Evolutionary conservation across 148 eudicot genomes (phyloP).

Genomic region (Persicaria maculosa): DNA sequence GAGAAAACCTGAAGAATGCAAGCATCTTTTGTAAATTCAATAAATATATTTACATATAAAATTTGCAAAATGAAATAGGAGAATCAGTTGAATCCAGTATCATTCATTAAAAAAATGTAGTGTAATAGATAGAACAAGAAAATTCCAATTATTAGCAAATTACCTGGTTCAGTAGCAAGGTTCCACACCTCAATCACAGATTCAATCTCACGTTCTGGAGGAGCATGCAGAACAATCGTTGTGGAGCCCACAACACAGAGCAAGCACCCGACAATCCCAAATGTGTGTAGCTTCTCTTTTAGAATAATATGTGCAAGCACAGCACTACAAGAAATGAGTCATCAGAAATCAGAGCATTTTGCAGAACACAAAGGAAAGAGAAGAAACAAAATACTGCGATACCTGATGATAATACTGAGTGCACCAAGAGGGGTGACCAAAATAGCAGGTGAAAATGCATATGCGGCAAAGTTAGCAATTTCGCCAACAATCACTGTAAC

Average conservation of each 20-base stretch:
- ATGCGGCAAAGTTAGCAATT: conserved; percentile 81
- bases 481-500: conserved; percentile 79
- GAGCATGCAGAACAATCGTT: conserved; percentile 81
- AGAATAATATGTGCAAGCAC: conserved; percentile 71
- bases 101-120: not conserved
- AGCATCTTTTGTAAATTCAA: not conserved
- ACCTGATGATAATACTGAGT: conserved; percentile 81
- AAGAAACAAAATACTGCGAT: conserved; percentile 6
- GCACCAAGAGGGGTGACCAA: conserved; percentile 91
- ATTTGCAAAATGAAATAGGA: not conserved
- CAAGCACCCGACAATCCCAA: conserved; percentile 74
- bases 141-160: not conserved
- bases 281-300: conserved; percentile 60
- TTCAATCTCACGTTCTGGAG: conserved; percentile 62
- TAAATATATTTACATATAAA: not conserved
- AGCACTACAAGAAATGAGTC: conserved; percentile 39
- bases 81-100: conserved; percentile 7
- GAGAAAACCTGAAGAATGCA: conserved; percentile 51
- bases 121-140: not conserved
- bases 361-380: not conserved
- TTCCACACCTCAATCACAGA: conserved; percentile 75
- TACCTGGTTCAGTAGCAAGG: conserved; percentile 88
- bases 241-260: conserved; percentile 81
- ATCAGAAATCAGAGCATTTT: conserved; percentile 19
- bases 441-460: conserved; percentile 87